phyloP scores from a whole-genome alignment of 139 green algal species.

The Zygnema circumcarinatum region DNA sequence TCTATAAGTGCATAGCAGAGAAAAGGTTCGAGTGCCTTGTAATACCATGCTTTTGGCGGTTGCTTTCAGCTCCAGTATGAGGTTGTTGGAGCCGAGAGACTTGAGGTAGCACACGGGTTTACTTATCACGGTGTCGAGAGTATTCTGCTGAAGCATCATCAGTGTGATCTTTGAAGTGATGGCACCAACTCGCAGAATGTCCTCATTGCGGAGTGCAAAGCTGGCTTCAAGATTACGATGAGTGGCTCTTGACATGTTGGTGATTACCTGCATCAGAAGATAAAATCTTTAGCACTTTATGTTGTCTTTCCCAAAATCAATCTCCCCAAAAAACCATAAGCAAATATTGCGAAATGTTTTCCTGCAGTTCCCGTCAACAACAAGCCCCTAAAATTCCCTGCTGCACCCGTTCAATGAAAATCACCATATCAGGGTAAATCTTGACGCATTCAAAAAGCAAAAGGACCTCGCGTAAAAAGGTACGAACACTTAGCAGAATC shows the following conservation, averaged over 20 bases:
- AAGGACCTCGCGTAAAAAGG: no score
- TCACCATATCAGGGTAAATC: no score
- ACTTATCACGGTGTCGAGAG: slow-evolving; percentile 6
- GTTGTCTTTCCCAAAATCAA: neutral
- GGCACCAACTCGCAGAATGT: slow-evolving; percentile 18
- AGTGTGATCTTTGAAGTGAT: slow-evolving; percentile 23
- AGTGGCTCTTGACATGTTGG: slow-evolving; percentile 27
- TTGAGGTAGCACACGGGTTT: slow-evolving; percentile 12
- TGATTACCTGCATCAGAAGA: slow-evolving; percentile 30
- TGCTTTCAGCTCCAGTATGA: slow-evolving; percentile 9
- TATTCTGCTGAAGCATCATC: neutral
- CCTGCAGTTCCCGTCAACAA: no score
- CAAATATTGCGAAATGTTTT: no score
- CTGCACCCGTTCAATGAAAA: no score
- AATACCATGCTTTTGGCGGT: slow-evolving; percentile 21
- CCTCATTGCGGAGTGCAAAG: slow-evolving; percentile 48
- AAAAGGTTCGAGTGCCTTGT: neutral
- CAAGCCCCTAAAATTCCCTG: no score
- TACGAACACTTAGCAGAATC: no score
- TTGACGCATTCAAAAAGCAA: no score
- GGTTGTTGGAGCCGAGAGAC: neutral
- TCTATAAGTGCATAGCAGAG: neutral
- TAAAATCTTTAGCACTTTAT: neutral
- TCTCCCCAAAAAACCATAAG: no score
- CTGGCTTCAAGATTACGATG: slow-evolving; percentile 32